phyloP scores from a whole-genome alignment of 176 grass and related monocot genomes.

The Themeda triandra region DNA sequence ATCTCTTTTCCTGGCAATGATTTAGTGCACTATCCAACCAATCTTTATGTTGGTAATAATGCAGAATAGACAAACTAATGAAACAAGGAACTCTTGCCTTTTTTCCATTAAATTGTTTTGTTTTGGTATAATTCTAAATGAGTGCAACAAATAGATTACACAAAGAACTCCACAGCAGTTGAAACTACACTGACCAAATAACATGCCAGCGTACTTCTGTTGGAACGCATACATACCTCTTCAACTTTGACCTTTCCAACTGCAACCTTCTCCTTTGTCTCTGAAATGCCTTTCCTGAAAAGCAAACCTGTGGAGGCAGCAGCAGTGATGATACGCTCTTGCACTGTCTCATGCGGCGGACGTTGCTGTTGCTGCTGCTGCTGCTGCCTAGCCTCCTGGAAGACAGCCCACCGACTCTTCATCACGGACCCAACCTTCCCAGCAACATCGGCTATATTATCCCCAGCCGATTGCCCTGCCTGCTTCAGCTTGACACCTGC shows the following conservation, averaged over 20 bases:
- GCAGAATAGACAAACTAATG: background rate
- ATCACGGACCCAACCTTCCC: slow-evolving; percentile 81
- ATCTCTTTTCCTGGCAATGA: background rate
- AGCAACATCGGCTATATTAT: slow-evolving; percentile 75
- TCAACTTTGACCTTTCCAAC: slow-evolving; percentile 97
- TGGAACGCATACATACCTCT: slow-evolving; percentile 52
- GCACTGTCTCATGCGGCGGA: slow-evolving; percentile 64
- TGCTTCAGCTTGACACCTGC: slow-evolving; percentile 84
- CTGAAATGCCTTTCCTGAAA: slow-evolving; percentile 80
- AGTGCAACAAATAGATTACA: background rate
- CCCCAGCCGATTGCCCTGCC: slow-evolving; percentile 85
- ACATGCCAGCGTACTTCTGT: background rate
- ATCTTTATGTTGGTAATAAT: background rate
- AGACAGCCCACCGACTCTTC: slow-evolving; percentile 73
- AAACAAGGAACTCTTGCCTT: background rate
- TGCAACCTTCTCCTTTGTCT: slow-evolving; percentile 92
- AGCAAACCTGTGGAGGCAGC: slow-evolving; percentile 80
- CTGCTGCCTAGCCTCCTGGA: slow-evolving; percentile 77
- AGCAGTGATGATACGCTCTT: slow-evolving; percentile 78
- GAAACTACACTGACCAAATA: background rate
- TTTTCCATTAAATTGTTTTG: background rate
- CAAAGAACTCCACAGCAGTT: background rate
- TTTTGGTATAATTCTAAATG: background rate
- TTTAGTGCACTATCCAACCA: background rate
- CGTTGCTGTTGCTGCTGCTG: slow-evolving; percentile 19